Base-by-base conservation (phyloP, 2,329 filamentous ascomycete species). In the Aspergillus brasiliensis region DNA sequence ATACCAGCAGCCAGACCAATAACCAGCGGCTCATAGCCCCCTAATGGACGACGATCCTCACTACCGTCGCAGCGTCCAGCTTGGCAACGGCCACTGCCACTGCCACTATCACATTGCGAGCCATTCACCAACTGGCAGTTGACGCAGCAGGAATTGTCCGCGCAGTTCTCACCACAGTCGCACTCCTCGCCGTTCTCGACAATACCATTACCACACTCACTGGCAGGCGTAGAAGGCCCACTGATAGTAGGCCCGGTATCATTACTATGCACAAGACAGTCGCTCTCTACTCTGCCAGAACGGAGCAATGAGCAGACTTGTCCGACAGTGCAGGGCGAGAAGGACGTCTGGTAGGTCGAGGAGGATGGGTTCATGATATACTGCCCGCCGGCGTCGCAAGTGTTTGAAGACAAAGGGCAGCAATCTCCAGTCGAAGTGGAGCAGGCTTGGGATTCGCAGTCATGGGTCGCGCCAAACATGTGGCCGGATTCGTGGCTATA, bases 121-220 rank as follows among this genome's bases (percentile, higher is more conserved):
- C 54, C 59, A 6, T 44, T 58, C 2, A 52, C 27, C 31, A 59
- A 62, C 5, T 63, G 64, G 42, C 66, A 70, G 2, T 67, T 68
- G 27, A 69, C 62, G 15, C 67, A 69, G 57, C 67, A 70, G 2
- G 15, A 3, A 37, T 60, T 62, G 2, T 57, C 59, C 25, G 57
- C 53, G 19, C 66, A 68, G 4, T 78, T 75, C 4, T 79, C 77
- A 56, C 93, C 93, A 71, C 93, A 97, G 76, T 97, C 93, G 75
- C 93, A 97, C 46, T 97, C 89, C 76, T 97, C 93, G 61, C 91
- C 92, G 7, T 83, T 78, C 77, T 97, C 93, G 48, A 97, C 92
- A 64, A 97, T 96, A 54, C 93, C 93, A 76, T 97, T 97, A 54
- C 93, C 93, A 76, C 93, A 97, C 27, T 64, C 47, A 0, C 61